A percentile compares a stretch with the other conserved stretches of the same genome.
phyloP scores from a whole-genome alignment of 108 stramenopile species.

The Craspedostauros australis region DNA sequence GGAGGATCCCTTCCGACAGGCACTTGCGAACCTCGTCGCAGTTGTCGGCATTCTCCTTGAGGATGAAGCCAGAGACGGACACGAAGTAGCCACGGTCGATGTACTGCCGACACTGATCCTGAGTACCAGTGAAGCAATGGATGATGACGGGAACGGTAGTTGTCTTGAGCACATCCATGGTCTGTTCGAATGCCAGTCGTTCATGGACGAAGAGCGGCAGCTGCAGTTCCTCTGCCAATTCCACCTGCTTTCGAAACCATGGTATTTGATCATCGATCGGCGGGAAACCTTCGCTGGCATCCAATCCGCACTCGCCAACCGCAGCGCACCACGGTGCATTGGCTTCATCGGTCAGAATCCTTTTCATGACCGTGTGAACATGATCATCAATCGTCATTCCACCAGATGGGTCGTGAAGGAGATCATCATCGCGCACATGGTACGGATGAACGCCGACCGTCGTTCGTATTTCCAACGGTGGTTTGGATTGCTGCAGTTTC shows the following conservation, averaged over 20 bases:
- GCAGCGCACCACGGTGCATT: slow-evolving; percentile 27
- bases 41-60: slow-evolving; percentile 28
- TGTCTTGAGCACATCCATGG: slow-evolving; percentile 46
- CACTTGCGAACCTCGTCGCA: slow-evolving; percentile 42
- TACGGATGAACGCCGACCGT: slow-evolving; percentile 82
- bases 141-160: slow-evolving; percentile 48
- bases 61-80: slow-evolving; percentile 55
- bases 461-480: slow-evolving; percentile 21
- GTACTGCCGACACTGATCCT: slow-evolving; percentile 52
- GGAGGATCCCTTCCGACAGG: slow-evolving; percentile 52
- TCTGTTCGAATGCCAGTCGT: slow-evolving; percentile 62
- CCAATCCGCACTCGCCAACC: slow-evolving; percentile 76
- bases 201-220: slow-evolving; percentile 78
- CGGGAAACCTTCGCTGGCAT: slow-evolving; percentile 75
- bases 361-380: slow-evolving; percentile 3
- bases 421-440: slow-evolving; percentile 39
- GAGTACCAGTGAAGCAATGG: slow-evolving; percentile 83
- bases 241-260: slow-evolving; percentile 57
- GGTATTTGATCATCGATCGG: slow-evolving; percentile 43
- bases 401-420: slow-evolving; percentile 2
- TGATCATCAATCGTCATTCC: slow-evolving; percentile 9
- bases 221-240: slow-evolving; percentile 48
- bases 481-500: slow-evolving; percentile 1
- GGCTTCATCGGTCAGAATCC: background rate
- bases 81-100: slow-evolving; percentile 64